These are phyloP conservation scores for Herpetospermum pedunculosum DNA, from an alignment of 306 rosid species.

Conservation along the genomic window DNA sequence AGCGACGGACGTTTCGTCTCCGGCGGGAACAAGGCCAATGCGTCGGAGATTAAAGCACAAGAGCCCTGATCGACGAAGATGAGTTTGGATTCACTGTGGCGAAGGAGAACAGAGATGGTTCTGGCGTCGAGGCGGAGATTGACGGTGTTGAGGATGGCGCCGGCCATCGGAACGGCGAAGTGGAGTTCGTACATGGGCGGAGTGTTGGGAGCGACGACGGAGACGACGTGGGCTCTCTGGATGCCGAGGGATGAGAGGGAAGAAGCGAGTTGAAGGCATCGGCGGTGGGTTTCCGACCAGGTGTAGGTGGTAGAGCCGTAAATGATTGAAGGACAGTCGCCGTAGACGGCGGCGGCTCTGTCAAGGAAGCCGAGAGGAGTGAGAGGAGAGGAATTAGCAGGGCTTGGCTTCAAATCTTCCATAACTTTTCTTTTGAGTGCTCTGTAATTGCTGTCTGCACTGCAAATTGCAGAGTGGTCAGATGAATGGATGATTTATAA, in stretches of 20 bases:
- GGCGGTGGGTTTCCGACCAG: slow-evolving; percentile 48
- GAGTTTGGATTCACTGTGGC: slow-evolving; percentile 51
- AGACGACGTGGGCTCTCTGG: slow-evolving; percentile 28
- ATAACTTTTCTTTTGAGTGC: too few species aligned
- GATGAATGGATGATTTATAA: too few species aligned
- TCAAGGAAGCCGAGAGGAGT: slow-evolving; percentile 46
- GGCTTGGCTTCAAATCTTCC: slow-evolving; percentile 7
- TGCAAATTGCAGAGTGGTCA: too few species aligned
- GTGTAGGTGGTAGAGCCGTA: slow-evolving; percentile 29
- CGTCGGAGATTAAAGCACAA: slow-evolving; percentile 15
- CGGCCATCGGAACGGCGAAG: slow-evolving; percentile 63
- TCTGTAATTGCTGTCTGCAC: too few species aligned
- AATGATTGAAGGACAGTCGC: slow-evolving; percentile 26
- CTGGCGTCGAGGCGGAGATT: slow-evolving; percentile 52
- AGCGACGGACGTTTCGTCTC: slow-evolving; percentile 21
- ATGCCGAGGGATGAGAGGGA: slow-evolving; percentile 30
- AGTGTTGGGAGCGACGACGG: slow-evolving; percentile 50
- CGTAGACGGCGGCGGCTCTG: slow-evolving; percentile 35
- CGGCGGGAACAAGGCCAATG: slow-evolving; percentile 30
- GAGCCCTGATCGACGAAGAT: slow-evolving; percentile 40
- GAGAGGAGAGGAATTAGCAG: slow-evolving; percentile 37
- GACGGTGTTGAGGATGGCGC: slow-evolving; percentile 49
- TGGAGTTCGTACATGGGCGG: slow-evolving; percentile 70
- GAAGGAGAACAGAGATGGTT: slow-evolving; percentile 41
- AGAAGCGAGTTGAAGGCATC: slow-evolving; percentile 60